phyloP scores from a whole-genome alignment of 148 eudicot species.

The Persicaria tinctoria region DNA sequence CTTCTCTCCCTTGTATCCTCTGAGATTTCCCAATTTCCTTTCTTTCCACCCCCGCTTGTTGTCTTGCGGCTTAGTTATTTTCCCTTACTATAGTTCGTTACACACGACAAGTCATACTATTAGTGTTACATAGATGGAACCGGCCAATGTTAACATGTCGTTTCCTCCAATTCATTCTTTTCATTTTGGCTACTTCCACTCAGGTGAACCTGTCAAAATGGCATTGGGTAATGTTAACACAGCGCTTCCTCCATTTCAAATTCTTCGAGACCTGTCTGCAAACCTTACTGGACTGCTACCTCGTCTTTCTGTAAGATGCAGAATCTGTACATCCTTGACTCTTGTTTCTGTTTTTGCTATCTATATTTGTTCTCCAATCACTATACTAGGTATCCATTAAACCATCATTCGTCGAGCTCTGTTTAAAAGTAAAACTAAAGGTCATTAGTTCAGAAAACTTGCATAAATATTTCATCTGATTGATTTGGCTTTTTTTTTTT shows the following conservation, averaged over 20 bases:
- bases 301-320: constrained; percentile 65
- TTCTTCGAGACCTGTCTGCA: constrained; percentile 42
- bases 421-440: not conserved
- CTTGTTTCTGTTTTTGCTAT: not conserved
- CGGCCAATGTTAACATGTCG: not conserved
- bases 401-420: not conserved
- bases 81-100: not conserved
- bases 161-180: not conserved
- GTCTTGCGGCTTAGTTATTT: too few species aligned
- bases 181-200: constrained; percentile 14
- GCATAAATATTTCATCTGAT: not conserved
- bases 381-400: not conserved
- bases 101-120: not conserved
- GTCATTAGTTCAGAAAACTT: not conserved
- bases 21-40: too few species aligned
- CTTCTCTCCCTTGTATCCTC: too few species aligned
- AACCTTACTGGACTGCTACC: constrained; percentile 71
- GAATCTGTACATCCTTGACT: not conserved
- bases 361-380: not conserved
- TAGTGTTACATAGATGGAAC: too few species aligned
- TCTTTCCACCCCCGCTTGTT: too few species aligned
- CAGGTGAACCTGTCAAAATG: constrained; percentile 93
- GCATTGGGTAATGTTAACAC: constrained; percentile 49
- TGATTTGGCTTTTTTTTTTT: not conserved
- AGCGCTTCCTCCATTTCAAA: constrained; percentile 35